Evolutionary conservation across 176 grass and related monocot species (phyloP).

Genomic region (Eleusine indica): DNA sequence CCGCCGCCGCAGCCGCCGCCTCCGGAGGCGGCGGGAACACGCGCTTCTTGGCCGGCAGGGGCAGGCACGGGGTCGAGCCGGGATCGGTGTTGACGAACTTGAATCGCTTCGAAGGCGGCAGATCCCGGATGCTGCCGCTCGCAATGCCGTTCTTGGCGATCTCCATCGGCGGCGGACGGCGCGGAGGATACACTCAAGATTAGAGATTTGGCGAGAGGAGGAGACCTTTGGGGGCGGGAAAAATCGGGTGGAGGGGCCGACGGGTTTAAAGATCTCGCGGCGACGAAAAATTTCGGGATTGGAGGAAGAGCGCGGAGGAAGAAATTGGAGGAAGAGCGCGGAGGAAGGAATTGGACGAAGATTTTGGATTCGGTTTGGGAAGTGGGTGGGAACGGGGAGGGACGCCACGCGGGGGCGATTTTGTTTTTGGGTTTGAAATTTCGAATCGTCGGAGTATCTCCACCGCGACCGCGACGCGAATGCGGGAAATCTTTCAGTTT

Average conservation of each 20-base stretch:
- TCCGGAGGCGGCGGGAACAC: slow-evolving; percentile 10
- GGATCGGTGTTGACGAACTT: slow-evolving; percentile 40
- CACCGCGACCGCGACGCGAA: neutral
- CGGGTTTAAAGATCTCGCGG: slow-evolving; percentile 29
- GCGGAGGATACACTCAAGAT: neutral
- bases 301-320: slow-evolving; percentile 15
- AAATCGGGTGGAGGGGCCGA: neutral
- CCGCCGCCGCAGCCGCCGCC: neutral
- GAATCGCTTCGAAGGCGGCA: slow-evolving; percentile 86
- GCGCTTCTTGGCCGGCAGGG: slow-evolving; percentile 75
- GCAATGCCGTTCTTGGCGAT: slow-evolving; percentile 11
- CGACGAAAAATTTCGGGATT: neutral
- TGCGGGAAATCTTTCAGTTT: slow-evolving; percentile 27
- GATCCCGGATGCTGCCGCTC: slow-evolving; percentile 39
- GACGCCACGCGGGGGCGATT: neutral
- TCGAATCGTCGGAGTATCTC: slow-evolving; percentile 22
- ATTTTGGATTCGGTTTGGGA: neutral
- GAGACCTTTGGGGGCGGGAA: neutral
- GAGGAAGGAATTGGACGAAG: neutral
- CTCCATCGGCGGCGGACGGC: slow-evolving; percentile 38
- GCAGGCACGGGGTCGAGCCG: neutral
- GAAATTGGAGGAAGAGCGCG: slow-evolving; percentile 1
- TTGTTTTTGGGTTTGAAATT: slow-evolving; percentile 12
- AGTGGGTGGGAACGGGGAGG: slow-evolving; percentile 18
- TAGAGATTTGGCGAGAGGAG: neutral